A percentile compares a stretch with the other conserved stretches of the same genome.
Conservation (phyloP, 2,329 filamentous ascomycete species). For the Monascus ruber region DNA sequence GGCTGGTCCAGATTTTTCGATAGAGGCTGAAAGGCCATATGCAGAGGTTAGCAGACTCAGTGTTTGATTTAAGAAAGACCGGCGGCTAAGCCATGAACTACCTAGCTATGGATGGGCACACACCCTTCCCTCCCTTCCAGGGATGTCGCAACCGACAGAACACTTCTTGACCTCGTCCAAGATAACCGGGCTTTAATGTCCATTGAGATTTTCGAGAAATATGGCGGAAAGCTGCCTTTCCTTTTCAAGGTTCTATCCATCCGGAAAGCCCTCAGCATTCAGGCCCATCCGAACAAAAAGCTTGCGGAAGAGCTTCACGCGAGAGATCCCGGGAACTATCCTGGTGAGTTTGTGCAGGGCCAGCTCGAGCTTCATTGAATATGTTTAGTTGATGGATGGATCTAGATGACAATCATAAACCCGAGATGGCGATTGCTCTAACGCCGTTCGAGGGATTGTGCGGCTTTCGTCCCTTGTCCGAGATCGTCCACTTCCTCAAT, state of each 20-base stretch:
- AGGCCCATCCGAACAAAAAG: slow-evolving; percentile 93
- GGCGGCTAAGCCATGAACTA: slow-evolving; percentile 3
- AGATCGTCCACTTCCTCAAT: slow-evolving; percentile 76
- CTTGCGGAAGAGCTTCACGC: slow-evolving; percentile 80
- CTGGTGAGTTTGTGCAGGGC: slow-evolving; percentile 34
- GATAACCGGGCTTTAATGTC: slow-evolving; percentile 79
- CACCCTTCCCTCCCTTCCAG: slow-evolving; percentile 93
- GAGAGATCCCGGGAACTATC: slow-evolving; percentile 84
- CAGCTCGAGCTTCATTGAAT: background rate
- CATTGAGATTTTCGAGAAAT: slow-evolving; percentile 58
- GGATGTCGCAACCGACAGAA: slow-evolving; percentile 71
- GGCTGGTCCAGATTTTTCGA: slow-evolving; percentile 58
- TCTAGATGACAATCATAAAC: slow-evolving; percentile 93
- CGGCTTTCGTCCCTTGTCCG: slow-evolving; percentile 76
- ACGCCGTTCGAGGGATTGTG: slow-evolving; percentile 94
- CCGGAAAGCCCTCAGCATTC: slow-evolving; percentile 89
- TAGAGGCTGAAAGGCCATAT: slow-evolving; percentile 83
- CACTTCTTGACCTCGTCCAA: slow-evolving; percentile 74
- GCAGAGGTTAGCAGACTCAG: slow-evolving; percentile 55
- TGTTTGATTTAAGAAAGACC: background rate
- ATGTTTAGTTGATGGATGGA: slow-evolving; percentile 4
- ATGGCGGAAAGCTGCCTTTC: slow-evolving; percentile 77
- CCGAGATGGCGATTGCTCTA: slow-evolving; percentile 97
- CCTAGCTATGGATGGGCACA: slow-evolving; percentile 95
- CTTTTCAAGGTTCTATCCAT: slow-evolving; percentile 97